Conservation (phyloP, 495 filamentous ascomycete genomes). For the Hypoxylon crocopeplum region DNA sequence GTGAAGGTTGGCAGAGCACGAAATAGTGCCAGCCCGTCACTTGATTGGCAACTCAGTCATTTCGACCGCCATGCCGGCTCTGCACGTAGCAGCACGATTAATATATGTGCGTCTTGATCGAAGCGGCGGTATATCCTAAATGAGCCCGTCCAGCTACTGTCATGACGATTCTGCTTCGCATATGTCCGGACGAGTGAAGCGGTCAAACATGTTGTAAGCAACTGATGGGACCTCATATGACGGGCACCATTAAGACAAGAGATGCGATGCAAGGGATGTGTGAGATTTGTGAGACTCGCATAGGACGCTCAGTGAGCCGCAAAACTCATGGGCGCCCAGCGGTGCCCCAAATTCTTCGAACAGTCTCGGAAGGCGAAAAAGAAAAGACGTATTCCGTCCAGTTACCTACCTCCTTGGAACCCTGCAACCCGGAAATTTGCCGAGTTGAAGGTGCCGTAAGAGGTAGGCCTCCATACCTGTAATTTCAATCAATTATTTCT, state of each 20-base stretch:
- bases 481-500: too few relatives aligned
- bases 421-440: slow-evolving; percentile 19
- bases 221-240: not conserved
- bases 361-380: slow-evolving; percentile 10
- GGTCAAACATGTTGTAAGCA: slow-evolving; percentile 28
- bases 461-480: not conserved
- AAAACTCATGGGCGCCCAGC: slow-evolving; percentile 5
- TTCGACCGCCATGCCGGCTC: slow-evolving; percentile 23
- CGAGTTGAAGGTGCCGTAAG: not conserved
- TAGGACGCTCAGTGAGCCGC: slow-evolving; percentile 22
- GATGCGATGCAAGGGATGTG: slow-evolving; percentile 17
- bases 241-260: not conserved
- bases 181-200: slow-evolving; percentile 30
- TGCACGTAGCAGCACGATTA: slow-evolving; percentile 24
- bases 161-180: slow-evolving; percentile 29
- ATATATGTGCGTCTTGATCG: slow-evolving; percentile 29
- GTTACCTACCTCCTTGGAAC: not conserved
- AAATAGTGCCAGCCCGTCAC: not conserved
- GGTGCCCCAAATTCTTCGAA: not conserved
- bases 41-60: slow-evolving; percentile 22
- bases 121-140: slow-evolving; percentile 35
- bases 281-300: slow-evolving; percentile 15
- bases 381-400: slow-evolving; percentile 14
- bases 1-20: not conserved
- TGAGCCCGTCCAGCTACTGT: slow-evolving; percentile 22